Percentiles rank a stretch among this genome's conserved stretches.
Conservation (phyloP, 2,329 filamentous ascomycete species). For the Fusarium veterinarium region DNA sequence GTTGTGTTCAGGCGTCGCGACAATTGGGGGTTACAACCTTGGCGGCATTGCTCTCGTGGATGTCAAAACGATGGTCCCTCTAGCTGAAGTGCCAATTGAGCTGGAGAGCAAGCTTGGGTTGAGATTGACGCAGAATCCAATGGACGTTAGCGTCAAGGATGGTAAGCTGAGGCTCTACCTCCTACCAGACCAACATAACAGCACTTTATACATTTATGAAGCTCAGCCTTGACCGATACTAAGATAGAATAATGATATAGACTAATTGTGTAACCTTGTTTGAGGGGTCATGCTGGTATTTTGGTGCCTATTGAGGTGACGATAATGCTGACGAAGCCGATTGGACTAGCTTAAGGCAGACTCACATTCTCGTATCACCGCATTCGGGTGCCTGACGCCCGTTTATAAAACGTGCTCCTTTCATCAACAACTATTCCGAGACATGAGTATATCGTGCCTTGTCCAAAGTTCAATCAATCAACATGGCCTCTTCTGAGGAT, state of each 20-base stretch:
- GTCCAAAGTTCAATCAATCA: neutral
- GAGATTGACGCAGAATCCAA: slow-evolving; percentile 60
- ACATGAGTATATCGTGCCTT: neutral
- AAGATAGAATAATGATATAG: neutral
- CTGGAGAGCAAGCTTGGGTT: slow-evolving; percentile 54
- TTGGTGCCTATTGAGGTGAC: slow-evolving; percentile 31
- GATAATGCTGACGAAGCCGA: slow-evolving; percentile 14
- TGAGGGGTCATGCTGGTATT: neutral
- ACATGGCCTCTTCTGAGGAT: slow-evolving; percentile 2
- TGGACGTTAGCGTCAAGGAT: slow-evolving; percentile 58
- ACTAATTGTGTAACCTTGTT: neutral
- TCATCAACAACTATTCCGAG: neutral
- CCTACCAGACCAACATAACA: slow-evolving; percentile 59
- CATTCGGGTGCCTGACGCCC: slow-evolving; percentile 31
- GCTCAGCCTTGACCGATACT: slow-evolving; percentile 41
- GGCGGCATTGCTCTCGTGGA: slow-evolving; percentile 62
- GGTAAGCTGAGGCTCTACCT: slow-evolving; percentile 60
- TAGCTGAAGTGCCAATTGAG: slow-evolving; percentile 59
- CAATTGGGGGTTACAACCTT: slow-evolving; percentile 49
- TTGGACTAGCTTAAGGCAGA: slow-evolving; percentile 26
- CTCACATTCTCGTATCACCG: slow-evolving; percentile 1
- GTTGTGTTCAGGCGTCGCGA: slow-evolving; percentile 60
- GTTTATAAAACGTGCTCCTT: neutral
- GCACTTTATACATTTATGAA: slow-evolving; percentile 61
- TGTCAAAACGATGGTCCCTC: slow-evolving; percentile 55